Conservation (phyloP, 352 stramenopile species). For the Pythium rishiriense region DNA sequence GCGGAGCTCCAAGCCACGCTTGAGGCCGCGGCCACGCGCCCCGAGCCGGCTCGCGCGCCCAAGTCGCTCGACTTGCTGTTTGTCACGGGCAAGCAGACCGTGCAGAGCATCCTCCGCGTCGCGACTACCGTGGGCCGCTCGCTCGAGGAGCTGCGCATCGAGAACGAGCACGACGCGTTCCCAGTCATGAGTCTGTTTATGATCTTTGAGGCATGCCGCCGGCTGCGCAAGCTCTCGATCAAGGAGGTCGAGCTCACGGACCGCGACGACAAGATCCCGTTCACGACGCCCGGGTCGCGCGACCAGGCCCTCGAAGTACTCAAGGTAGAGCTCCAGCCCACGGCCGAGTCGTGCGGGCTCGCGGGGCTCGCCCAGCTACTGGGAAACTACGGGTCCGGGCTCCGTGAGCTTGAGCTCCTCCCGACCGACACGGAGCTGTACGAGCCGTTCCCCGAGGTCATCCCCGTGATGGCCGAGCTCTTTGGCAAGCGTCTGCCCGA, state of each 20-base stretch:
- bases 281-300: neutral
- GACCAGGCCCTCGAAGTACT: neutral
- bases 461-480: neutral
- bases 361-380: neutral
- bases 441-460: neutral
- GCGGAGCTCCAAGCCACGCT: neutral
- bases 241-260: neutral
- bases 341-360: neutral
- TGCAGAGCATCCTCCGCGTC: neutral
- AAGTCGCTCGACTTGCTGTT: neutral
- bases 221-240: constrained; percentile 3
- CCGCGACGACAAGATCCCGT: neutral
- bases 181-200: neutral
- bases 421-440: neutral
- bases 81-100: neutral
- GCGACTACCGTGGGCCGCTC: neutral
- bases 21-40: neutral
- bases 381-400: neutral
- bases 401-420: constrained; percentile 1
- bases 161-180: neutral
- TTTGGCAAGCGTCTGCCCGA: neutral
- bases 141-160: neutral
- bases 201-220: neutral
- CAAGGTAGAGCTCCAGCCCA: neutral
- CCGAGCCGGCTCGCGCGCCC: neutral